Conservation (phyloP, 106 monocot genomes). For the Triglochin maritima region DNA sequence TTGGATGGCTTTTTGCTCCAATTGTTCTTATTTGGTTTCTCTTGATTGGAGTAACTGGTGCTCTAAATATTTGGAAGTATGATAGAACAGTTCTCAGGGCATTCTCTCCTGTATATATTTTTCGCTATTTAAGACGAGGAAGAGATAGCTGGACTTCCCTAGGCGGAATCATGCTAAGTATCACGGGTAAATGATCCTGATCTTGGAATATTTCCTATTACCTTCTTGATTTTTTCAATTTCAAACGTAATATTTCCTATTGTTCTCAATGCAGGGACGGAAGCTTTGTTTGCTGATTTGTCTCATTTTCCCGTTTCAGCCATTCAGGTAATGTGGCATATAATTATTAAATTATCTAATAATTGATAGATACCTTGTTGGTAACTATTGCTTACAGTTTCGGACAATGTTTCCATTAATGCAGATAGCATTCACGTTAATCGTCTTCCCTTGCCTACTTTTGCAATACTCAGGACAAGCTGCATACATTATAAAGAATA, state of each 20-base stretch:
- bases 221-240: background rate
- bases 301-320: constrained; percentile 24
- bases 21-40: constrained; percentile 83
- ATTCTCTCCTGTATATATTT: constrained; percentile 67
- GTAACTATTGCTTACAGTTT: no score
- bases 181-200: constrained; percentile 42
- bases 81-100: constrained; percentile 67
- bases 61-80: constrained; percentile 69
- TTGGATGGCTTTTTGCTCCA: constrained; percentile 88
- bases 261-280: constrained; percentile 15
- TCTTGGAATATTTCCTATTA: background rate
- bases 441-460: constrained; percentile 84
- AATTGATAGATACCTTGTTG: background rate
- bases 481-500: constrained; percentile 57
- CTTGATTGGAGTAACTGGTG: constrained; percentile 69
- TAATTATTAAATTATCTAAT: background rate
- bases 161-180: constrained; percentile 92
- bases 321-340: constrained; percentile 10
- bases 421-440: constrained; percentile 41
- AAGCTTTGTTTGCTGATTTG: constrained; percentile 26
- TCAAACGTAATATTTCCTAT: background rate
- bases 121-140: constrained; percentile 49
- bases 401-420: no score
- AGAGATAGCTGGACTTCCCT: constrained; percentile 57
- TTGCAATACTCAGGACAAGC: constrained; percentile 82